A percentile compares a stretch with the other conserved stretches of the same genome.
Conservation (phyloP, 495 filamentous ascomycete genomes). For the Arthonia radiata region DNA sequence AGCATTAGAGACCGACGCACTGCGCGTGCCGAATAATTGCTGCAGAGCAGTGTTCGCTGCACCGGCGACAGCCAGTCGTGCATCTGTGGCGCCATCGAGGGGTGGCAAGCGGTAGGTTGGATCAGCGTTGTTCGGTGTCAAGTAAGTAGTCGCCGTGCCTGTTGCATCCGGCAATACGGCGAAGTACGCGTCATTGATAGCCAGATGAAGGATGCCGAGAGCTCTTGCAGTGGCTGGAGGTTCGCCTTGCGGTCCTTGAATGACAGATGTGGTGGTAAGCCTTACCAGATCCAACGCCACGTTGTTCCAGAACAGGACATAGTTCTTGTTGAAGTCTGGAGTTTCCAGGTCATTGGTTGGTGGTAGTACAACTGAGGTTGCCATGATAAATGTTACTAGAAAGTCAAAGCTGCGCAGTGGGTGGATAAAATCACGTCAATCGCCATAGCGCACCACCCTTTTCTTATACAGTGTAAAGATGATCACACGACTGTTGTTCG, state of each 20-base stretch:
- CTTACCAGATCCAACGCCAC: neutral
- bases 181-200: constrained; percentile 14
- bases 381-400: too few relatives aligned
- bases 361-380: too few relatives aligned
- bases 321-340: too few relatives aligned
- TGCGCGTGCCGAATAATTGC: constrained; percentile 8
- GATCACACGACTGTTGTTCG: too few relatives aligned
- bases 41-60: constrained; percentile 11
- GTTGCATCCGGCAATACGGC: constrained; percentile 7
- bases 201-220: constrained; percentile 13
- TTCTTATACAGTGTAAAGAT: too few relatives aligned
- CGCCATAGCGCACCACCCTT: too few relatives aligned
- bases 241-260: constrained; percentile 7
- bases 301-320: neutral
- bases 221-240: constrained; percentile 8
- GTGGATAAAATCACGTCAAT: too few relatives aligned
- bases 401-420: too few relatives aligned
- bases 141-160: constrained; percentile 6
- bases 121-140: constrained; percentile 2
- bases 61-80: constrained; percentile 11
- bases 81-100: constrained; percentile 7
- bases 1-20: constrained; percentile 3
- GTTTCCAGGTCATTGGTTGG: too few relatives aligned
- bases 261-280: too few relatives aligned
- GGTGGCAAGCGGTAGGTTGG: constrained; percentile 1